These are phyloP conservation scores for Euphorbia schlechtendalii DNA, from an alignment of 441 rosid species.

Conservation along the genomic window DNA sequence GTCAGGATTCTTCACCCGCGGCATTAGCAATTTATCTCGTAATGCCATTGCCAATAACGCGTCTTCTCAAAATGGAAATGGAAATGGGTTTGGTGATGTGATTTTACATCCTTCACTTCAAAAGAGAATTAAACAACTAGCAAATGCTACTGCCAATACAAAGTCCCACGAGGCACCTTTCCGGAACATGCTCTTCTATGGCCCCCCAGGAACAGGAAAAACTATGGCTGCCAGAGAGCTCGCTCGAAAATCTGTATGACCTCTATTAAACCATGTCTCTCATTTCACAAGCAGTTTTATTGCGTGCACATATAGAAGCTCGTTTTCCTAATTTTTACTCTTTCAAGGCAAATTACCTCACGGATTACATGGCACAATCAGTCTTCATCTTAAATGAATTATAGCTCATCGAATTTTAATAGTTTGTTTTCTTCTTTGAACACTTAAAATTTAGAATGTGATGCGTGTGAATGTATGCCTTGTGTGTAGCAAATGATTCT, in stretches of 20 bases:
- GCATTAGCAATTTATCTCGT: constrained; percentile 37
- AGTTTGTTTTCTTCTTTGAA: neutral
- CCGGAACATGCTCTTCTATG: constrained; percentile 88
- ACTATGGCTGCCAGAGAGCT: constrained; percentile 97
- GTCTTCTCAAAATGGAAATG: constrained; percentile 43
- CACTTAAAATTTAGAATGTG: neutral
- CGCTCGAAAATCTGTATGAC: constrained; percentile 82
- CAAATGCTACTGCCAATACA: constrained; percentile 91
- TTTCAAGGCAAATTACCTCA: neutral
- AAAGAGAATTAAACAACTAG: constrained; percentile 71
- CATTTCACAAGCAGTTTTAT: constrained; percentile 9
- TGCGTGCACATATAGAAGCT: neutral
- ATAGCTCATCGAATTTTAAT: neutral
- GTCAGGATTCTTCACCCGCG: constrained; percentile 67
- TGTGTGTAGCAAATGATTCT: neutral
- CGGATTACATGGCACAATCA: neutral
- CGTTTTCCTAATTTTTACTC: neutral
- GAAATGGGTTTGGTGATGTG: constrained; percentile 88
- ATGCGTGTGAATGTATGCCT: neutral
- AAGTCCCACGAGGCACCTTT: constrained; percentile 91
- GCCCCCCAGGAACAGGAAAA: constrained; percentile 99
- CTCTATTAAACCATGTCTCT: constrained; percentile 7
- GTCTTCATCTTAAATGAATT: neutral
- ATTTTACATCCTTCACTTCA: constrained; percentile 77
- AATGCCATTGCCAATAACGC: constrained; percentile 32